Conservation (phyloP, 2,329 filamentous ascomycete species). For the Dactylonectria estremocensis region DNA sequence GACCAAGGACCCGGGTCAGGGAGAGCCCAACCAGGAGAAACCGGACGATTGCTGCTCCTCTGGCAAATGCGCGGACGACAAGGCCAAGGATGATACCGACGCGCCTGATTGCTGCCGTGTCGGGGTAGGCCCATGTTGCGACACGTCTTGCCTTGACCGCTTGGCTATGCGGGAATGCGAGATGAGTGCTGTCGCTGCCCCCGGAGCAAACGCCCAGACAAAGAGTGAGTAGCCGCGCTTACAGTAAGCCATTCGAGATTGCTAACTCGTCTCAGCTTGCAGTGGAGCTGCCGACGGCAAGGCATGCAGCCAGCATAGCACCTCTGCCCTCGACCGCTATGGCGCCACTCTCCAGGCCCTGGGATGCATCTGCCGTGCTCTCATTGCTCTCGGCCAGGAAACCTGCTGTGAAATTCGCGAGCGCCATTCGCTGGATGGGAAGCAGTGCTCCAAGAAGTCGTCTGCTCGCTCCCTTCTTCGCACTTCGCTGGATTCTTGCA, state of each 20-base stretch:
- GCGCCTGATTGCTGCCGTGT: conserved; percentile 16
- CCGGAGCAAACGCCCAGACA: neutral
- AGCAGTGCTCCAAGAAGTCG: conserved; percentile 46
- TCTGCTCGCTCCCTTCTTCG: conserved; percentile 34
- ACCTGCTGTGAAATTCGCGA: conserved; percentile 61
- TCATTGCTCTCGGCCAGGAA: conserved; percentile 66
- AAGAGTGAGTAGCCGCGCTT: neutral
- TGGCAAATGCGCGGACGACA: neutral
- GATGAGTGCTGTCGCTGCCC: neutral
- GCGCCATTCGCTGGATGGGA: conserved; percentile 45
- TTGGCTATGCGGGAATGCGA: conserved; percentile 19
- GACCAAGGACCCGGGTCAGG: no score
- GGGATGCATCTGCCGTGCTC: conserved; percentile 68
- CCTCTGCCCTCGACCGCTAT: conserved; percentile 57
- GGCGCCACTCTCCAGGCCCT: conserved; percentile 61
- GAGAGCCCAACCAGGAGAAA: conserved; percentile 9
- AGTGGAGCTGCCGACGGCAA: conserved; percentile 42
- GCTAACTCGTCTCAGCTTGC: conserved; percentile 26
- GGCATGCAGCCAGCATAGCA: conserved; percentile 57
- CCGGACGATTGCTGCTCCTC: conserved; percentile 22
- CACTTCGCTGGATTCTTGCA: conserved; percentile 48
- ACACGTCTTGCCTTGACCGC: conserved; percentile 15
- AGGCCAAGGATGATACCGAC: neutral
- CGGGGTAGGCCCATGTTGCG: conserved; percentile 6
- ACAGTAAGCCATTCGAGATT: neutral